Percentiles rank a stretch among this genome's conserved stretches.
Evolutionary conservation across 257 asterid species (phyloP).

Genomic region (Jacaranda copaia): DNA sequence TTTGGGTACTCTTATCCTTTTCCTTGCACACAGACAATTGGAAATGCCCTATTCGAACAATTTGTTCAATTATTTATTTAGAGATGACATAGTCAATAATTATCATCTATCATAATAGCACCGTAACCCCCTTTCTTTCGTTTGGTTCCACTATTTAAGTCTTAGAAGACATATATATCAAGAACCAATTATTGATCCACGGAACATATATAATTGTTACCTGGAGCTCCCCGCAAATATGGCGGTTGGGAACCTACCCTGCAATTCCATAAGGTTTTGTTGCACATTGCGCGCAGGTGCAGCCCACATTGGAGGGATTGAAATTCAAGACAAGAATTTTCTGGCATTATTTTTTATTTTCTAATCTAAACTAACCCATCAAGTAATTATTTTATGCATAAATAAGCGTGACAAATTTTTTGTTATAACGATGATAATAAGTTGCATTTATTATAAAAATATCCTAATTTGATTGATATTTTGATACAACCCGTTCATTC

Average conservation of each 20-base stretch:
- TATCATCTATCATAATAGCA: slow-evolving; percentile 9
- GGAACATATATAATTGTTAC: slow-evolving; percentile 33
- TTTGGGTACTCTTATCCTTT: slow-evolving; percentile 29
- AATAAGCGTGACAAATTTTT: too few species aligned
- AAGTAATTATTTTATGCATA: too few species aligned
- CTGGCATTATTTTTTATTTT: too few species aligned
- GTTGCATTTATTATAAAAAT: too few species aligned
- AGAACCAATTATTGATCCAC: slow-evolving; percentile 28
- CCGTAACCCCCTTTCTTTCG: slow-evolving; percentile 29
- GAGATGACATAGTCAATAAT: slow-evolving; percentile 15
- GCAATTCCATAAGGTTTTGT: slow-evolving; percentile 8
- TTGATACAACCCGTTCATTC: too few species aligned
- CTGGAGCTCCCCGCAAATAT: slow-evolving; percentile 16
- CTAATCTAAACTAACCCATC: too few species aligned
- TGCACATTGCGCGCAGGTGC: neutral
- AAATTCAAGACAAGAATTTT: too few species aligned
- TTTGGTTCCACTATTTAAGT: slow-evolving; percentile 30
- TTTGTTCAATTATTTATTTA: slow-evolving; percentile 15
- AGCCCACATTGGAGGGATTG: neutral
- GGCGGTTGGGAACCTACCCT: slow-evolving; percentile 37
- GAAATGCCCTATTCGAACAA: slow-evolving; percentile 36
- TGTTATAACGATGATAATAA: too few species aligned
- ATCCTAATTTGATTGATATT: too few species aligned
- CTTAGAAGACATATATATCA: neutral
- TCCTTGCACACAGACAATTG: slow-evolving; percentile 31